These are phyloP conservation scores for Boletus coccyginus DNA, from an alignment of 768 basidiomycete species.

Conservation along the genomic window DNA sequence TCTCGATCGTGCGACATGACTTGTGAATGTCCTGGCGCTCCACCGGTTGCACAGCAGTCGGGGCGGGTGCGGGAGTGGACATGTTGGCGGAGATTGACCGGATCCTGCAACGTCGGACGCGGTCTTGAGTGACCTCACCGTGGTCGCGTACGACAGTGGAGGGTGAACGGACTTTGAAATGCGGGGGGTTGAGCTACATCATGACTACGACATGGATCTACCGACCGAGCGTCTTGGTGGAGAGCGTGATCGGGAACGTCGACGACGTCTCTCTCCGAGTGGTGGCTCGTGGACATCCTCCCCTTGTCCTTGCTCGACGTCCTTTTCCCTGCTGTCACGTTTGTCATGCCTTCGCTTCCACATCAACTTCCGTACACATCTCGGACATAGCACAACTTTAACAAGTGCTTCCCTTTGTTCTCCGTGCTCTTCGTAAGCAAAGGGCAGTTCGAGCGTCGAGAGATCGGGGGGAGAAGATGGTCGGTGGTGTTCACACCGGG, in stretches of 20 bases:
- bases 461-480: slow-evolving; percentile 37
- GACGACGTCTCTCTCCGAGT: slow-evolving; percentile 2
- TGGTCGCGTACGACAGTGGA: not conserved
- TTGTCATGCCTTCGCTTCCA: slow-evolving; percentile 78
- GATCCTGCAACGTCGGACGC: not conserved
- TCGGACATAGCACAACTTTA: slow-evolving; percentile 82
- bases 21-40: slow-evolving; percentile 77
- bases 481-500: slow-evolving; percentile 73
- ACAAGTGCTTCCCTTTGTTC: slow-evolving; percentile 78
- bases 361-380: slow-evolving; percentile 81
- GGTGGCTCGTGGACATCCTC: too few relatives aligned
- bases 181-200: not conserved
- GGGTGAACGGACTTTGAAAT: slow-evolving; percentile 25
- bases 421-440: slow-evolving; percentile 81
- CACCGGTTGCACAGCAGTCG: slow-evolving; percentile 34
- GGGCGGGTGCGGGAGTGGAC: slow-evolving; percentile 5
- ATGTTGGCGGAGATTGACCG: not conserved
- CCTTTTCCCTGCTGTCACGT: slow-evolving; percentile 19
- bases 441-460: slow-evolving; percentile 84
- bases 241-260: slow-evolving; percentile 29
- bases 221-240: slow-evolving; percentile 15
- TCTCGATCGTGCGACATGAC: slow-evolving; percentile 74
- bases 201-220: not conserved
- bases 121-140: not conserved
- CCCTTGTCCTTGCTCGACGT: not conserved